Conservation (phyloP, 2,329 filamentous ascomycete genomes). For the Arachnopeziza araneosa region DNA sequence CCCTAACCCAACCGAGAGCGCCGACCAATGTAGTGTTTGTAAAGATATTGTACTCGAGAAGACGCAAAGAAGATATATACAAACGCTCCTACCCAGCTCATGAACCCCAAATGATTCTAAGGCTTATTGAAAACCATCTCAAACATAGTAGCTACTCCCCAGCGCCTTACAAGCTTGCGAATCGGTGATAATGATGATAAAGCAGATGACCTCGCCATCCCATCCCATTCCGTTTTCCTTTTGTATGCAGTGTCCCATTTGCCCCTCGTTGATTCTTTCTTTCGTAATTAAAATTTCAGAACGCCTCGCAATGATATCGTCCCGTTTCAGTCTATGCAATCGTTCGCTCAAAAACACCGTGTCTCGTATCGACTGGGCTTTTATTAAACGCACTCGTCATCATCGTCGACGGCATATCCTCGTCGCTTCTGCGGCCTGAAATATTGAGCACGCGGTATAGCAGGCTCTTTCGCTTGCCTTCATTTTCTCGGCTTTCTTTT, state of each 20-base stretch:
- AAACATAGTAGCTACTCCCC: not conserved
- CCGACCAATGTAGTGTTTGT: conserved; percentile 10
- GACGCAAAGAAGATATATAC: not conserved
- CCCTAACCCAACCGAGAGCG: conserved; percentile 2
- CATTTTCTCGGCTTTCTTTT: conserved; percentile 6
- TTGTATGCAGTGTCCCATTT: not conserved
- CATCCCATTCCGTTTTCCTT: not conserved
- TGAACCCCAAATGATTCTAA: not conserved
- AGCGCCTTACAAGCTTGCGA: not conserved
- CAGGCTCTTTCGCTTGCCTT: conserved; percentile 24
- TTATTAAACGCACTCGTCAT: conserved; percentile 1
- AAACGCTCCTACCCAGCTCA: not conserved
- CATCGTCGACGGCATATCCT: conserved; percentile 5
- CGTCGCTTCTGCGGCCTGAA: conserved; percentile 13
- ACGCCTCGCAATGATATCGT: not conserved
- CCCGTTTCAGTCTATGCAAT: not conserved
- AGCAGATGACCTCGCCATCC: conserved; percentile 1
- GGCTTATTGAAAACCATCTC: not conserved
- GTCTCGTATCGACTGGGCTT: not conserved
- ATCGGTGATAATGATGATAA: not conserved
- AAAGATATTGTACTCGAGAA: not conserved
- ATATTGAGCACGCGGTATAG: conserved; percentile 26
- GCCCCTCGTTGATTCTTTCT: not conserved
- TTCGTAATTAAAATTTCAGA: not conserved
- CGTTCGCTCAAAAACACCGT: not conserved